Percentiles rank a stretch among this genome's conserved stretches.
These are phyloP conservation scores for Serendipita sp. DNA, from an alignment of 768 basidiomycete species.

Conservation along the genomic window DNA sequence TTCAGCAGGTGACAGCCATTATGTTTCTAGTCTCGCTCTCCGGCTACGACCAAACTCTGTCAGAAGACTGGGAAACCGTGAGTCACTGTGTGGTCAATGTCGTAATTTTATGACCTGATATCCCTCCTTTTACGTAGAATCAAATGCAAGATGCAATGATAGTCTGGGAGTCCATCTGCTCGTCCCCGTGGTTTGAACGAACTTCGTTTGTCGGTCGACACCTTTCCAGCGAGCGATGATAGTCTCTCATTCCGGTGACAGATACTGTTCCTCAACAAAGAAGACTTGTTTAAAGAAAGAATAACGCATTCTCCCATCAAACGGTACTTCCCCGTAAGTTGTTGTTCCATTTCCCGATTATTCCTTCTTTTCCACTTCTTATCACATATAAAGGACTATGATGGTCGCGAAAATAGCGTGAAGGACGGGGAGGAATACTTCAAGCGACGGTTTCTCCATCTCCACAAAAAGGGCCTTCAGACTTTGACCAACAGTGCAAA, in stretches of 20 bases:
- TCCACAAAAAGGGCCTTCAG: conserved; percentile 50
- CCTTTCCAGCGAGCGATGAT: conserved; percentile 5
- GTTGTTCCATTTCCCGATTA: too few relatives aligned
- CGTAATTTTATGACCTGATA: background rate
- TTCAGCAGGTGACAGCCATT: conserved; percentile 88
- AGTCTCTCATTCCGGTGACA: conserved; percentile 16
- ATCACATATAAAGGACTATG: conserved; percentile 25
- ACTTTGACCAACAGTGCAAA: background rate
- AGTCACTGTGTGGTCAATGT: conserved; percentile 18
- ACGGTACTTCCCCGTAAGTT: conserved; percentile 58
- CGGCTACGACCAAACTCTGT: conserved; percentile 87
- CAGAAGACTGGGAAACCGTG: conserved; percentile 83
- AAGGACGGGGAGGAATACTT: conserved; percentile 79
- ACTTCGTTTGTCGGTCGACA: conserved; percentile 60
- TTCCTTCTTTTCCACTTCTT: too few relatives aligned
- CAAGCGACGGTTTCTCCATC: conserved; percentile 62
- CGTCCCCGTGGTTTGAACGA: conserved; percentile 92
- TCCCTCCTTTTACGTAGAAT: conserved; percentile 35
- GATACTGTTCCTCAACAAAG: conserved; percentile 94
- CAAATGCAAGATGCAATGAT: conserved; percentile 99
- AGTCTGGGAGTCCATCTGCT: conserved; percentile 97
- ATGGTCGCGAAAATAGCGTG: conserved; percentile 42
- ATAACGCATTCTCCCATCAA: conserved; percentile 68
- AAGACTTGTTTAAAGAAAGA: conserved; percentile 82
- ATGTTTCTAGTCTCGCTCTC: conserved; percentile 81